A percentile compares a stretch with the other conserved stretches of the same genome.
Conservation (phyloP, 495 filamentous ascomycete species). For the Hypoxylon rickii region DNA sequence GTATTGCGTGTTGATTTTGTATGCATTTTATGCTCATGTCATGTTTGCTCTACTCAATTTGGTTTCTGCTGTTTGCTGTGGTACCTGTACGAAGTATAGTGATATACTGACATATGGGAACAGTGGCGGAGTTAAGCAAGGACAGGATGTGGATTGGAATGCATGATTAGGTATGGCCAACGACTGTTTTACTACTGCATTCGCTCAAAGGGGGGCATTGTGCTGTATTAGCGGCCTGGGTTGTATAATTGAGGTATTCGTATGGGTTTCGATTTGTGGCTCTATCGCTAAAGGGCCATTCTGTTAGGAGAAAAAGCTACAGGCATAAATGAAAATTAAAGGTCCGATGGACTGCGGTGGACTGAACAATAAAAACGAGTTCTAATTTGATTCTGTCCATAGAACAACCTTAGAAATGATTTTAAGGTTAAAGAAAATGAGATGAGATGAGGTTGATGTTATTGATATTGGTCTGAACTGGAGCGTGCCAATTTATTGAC, state of each 20-base stretch:
- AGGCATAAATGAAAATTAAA: no score
- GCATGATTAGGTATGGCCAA: conserved; percentile 6
- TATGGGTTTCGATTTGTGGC: background rate
- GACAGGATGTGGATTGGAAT: conserved; percentile 30
- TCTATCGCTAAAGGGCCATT: background rate
- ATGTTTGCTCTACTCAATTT: no score
- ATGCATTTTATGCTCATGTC: background rate
- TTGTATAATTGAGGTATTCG: background rate
- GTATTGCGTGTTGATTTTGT: conserved; percentile 8
- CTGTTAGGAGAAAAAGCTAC: background rate
- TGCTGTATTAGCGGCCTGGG: background rate
- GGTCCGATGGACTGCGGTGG: no score
- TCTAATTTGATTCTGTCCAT: no score
- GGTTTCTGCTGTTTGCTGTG: conserved; percentile 1
- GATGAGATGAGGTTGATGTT: no score
- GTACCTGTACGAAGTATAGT: background rate
- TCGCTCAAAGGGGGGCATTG: background rate
- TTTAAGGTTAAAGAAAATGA: no score
- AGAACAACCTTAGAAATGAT: no score
- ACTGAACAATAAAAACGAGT: no score
- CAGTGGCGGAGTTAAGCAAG: conserved; percentile 27
- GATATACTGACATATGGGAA: conserved; percentile 3
- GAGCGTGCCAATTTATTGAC: no score
- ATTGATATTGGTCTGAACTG: no score
- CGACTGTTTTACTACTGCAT: conserved; percentile 1